Conservation (phyloP, 1,284 basidiomycete species). For the Heterobasidion occidentale region DNA sequence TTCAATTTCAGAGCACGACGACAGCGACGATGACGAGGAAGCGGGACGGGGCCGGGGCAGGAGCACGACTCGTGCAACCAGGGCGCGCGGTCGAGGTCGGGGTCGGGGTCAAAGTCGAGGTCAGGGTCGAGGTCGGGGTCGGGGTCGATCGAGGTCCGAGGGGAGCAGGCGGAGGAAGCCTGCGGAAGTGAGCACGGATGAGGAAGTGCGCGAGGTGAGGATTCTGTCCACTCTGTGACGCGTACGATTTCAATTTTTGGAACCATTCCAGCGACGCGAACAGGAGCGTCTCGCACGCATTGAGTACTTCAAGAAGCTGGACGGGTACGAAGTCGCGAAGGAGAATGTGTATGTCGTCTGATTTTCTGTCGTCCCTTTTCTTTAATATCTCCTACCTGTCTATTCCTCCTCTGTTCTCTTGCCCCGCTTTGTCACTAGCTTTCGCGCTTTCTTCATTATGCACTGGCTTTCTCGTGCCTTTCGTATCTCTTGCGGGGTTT, state of each 20-base stretch:
- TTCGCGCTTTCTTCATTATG: too few species aligned
- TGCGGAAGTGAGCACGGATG: conserved; percentile 13
- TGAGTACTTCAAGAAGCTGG: conserved; percentile 47
- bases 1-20: not conserved
- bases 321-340: conserved; percentile 43
- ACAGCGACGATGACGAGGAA: conserved; percentile 4
- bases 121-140: not conserved
- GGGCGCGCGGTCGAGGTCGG: not conserved
- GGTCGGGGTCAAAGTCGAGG: not conserved
- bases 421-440: too few species aligned
- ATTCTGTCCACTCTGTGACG: not conserved
- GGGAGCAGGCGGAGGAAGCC: conserved; percentile 4
- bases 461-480: too few species aligned
- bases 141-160: conserved; percentile 1
- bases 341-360: conserved; percentile 56
- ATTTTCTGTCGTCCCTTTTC: conserved; percentile 11
- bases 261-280: conserved; percentile 27
- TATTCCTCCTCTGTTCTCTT: too few species aligned
- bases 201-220: conserved; percentile 14
- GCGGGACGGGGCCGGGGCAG: not conserved
- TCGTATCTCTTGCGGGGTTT: too few species aligned
- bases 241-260: not conserved
- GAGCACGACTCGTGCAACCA: not conserved
- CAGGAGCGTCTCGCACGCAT: conserved; percentile 42
- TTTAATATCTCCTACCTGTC: not conserved